Evolutionary conservation across 2,329 filamentous ascomycete genomes (phyloP).

Genomic region (Colletotrichum shisoi): DNA sequence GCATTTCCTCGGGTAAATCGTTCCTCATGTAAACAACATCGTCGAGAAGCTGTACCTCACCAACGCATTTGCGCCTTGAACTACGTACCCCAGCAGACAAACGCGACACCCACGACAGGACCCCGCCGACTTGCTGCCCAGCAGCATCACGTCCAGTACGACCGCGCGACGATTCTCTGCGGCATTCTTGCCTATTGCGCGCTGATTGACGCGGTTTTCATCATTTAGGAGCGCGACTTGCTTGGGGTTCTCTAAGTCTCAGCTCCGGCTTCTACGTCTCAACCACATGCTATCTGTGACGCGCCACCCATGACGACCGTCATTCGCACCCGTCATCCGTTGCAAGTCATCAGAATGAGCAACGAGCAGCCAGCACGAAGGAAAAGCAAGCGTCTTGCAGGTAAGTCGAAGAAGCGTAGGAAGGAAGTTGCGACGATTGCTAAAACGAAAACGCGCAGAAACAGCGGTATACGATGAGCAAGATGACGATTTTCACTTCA

Average conservation of each 20-base stretch:
- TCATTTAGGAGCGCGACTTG: conserved; percentile 20
- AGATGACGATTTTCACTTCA: conserved; percentile 80
- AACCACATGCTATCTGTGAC: conserved; percentile 34
- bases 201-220: conserved; percentile 33
- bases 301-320: conserved; percentile 75
- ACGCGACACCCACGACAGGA: conserved; percentile 26
- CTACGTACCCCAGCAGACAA: conserved; percentile 14
- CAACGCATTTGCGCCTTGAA: conserved; percentile 25
- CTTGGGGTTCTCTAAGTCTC: not conserved
- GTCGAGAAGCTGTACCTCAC: conserved; percentile 21
- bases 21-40: conserved; percentile 42
- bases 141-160: not conserved
- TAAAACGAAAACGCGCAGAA: conserved; percentile 59
- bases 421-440: conserved; percentile 68
- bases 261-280: conserved; percentile 20
- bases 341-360: conserved; percentile 74
- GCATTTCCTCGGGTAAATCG: conserved; percentile 26
- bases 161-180: not conserved
- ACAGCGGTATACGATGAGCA: conserved; percentile 64
- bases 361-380: conserved; percentile 68
- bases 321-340: conserved; percentile 68
- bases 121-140: conserved; percentile 13
- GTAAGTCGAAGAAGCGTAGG: conserved; percentile 53
- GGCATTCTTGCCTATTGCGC: not conserved
- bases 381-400: conserved; percentile 70